Base-by-base conservation (phyloP, 2,329 filamentous ascomycete species). In the Dryadomyces quercus-mongolicae region DNA sequence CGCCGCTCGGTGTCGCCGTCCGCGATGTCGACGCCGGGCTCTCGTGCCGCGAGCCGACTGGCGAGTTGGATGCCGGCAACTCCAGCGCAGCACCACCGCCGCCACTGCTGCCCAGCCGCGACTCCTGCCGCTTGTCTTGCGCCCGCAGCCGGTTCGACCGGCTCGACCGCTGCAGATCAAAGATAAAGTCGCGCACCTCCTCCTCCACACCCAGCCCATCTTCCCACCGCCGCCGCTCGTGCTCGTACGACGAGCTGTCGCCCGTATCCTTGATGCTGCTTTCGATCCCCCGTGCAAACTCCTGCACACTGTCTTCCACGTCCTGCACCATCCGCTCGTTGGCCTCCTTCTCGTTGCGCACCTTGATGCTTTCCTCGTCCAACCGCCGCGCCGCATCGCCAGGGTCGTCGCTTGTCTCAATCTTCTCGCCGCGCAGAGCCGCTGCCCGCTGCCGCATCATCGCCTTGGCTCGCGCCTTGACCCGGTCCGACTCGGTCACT, bases 371-470 rank as follows among this genome's bases (percentile, higher is more conserved):
- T 70, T 98, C 92, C 61, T 94, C 87, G 67, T 97, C 93, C 16
- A 97, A 70, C 38, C 93, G 82, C 70, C 89, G 87, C 49, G 90
- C 84, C 3, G 88, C 88, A 59, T 87, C 88, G 25, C 79, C 77
- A 59, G 91, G 85, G 60, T 94, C 88, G 57, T 84, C 79, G 48
- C 72, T 16, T 5, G 42, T 68, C 42, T 88, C 82, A 49, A 85
- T 73, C 65, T 91, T 90, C 68, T 85, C 89, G 55, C 93, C 93
- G 21, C 90, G 89, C 59, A 98, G 73, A 18, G 93, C 92, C 54
- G 93, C 93, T 61, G 93, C 91, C 56, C 93, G 86, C 64, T 95
- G 91, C 71, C 97, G 92, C 93, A 98, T 98, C 83, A 96, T 95
- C 43, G 92, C 92, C 71, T 91, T 95, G 36, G 93, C 92, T 61